phyloP scores from a whole-genome alignment of 257 asterid genomes.

The Solanum tacnaense region DNA sequence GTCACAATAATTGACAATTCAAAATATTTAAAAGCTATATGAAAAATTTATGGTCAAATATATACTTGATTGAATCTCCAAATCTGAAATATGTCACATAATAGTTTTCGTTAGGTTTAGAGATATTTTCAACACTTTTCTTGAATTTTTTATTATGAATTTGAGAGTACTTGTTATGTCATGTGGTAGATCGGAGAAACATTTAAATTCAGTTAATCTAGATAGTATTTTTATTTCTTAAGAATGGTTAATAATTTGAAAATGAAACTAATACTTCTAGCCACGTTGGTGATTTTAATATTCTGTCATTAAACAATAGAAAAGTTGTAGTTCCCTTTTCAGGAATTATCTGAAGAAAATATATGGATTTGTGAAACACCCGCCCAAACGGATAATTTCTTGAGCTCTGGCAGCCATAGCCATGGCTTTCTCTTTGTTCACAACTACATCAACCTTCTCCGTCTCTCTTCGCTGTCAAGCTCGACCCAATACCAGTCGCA shows the following conservation, averaged over 20 bases:
- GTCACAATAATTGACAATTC: too few relatives aligned
- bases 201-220: not conserved
- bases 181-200: fast-evolving
- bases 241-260: fast-evolving
- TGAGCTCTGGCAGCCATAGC: slow-evolving; percentile 4
- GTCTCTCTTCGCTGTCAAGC: slow-evolving; percentile 11
- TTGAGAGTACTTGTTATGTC: too few relatives aligned
- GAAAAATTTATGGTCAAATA: too few relatives aligned
- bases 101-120: fast-evolving
- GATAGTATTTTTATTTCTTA: too few relatives aligned
- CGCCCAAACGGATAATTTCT: not conserved
- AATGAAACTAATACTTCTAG: not conserved
- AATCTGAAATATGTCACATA: too few relatives aligned
- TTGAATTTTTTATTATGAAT: too few relatives aligned
- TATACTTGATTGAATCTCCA: too few relatives aligned
- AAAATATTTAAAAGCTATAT: too few relatives aligned
- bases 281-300: not conserved
- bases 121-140: too few relatives aligned
- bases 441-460: slow-evolving; percentile 1
- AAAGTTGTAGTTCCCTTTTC: not conserved
- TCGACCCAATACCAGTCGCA: slow-evolving; percentile 4
- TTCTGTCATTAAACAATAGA: not conserved
- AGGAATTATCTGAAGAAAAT: not conserved
- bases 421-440: slow-evolving; percentile 1
- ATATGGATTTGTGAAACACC: not conserved